These are phyloP conservation scores for Haplosporangium sp. DNA, from an alignment of 371 early-diverging fungal genomes.

Conservation along the genomic window DNA sequence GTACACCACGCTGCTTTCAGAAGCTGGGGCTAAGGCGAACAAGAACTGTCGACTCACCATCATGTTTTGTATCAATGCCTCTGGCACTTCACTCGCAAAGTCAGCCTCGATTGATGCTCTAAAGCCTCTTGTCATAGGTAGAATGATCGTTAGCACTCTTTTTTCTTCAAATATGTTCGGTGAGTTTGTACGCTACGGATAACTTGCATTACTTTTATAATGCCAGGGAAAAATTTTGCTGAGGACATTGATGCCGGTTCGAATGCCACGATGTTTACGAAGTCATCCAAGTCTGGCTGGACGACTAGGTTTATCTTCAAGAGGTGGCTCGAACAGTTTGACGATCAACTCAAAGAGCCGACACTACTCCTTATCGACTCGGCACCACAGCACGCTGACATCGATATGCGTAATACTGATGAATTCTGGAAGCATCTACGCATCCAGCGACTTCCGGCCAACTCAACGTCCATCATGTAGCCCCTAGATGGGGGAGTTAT, in stretches of 20 bases:
- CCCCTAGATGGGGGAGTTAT: slow-evolving; percentile 10
- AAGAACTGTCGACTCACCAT: slow-evolving; percentile 10
- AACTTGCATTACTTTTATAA: background rate
- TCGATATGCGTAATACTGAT: slow-evolving; percentile 6
- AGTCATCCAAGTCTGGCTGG: slow-evolving; percentile 3
- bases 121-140: slow-evolving; percentile 12
- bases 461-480: slow-evolving; percentile 8
- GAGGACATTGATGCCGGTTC: background rate
- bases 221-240: too few species aligned
- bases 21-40: slow-evolving; percentile 9
- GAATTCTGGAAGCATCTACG: slow-evolving; percentile 4
- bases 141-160: background rate
- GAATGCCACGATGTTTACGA: background rate
- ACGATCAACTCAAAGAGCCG: slow-evolving; percentile 7
- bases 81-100: slow-evolving; percentile 13
- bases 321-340: slow-evolving; percentile 7
- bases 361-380: slow-evolving; percentile 14
- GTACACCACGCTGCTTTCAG: slow-evolving; percentile 1
- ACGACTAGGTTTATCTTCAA: slow-evolving; percentile 6
- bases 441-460: slow-evolving; percentile 7
- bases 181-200: background rate
- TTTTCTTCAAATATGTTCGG: background rate
- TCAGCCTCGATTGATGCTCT: slow-evolving; percentile 2
- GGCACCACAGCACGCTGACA: background rate
- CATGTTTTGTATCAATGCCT: slow-evolving; percentile 22